A percentile compares a stretch with the other conserved stretches of the same genome.
Conservation (phyloP, 345 rosid species). For the Populus deltoides region DNA sequence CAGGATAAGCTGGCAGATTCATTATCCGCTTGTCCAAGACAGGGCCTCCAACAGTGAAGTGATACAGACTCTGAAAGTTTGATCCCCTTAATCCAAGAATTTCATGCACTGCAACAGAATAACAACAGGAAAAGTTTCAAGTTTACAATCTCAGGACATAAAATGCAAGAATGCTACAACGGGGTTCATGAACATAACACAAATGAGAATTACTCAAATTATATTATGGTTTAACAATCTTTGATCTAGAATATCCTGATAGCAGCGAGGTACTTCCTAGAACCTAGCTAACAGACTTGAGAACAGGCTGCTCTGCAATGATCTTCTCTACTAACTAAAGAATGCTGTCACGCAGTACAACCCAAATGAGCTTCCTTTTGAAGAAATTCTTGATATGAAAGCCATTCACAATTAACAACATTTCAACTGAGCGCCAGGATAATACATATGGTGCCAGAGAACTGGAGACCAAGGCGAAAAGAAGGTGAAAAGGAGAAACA, state of each 20-base stretch:
- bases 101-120: constrained; percentile 55
- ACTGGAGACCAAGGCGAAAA: too few species aligned
- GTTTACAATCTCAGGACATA: neutral
- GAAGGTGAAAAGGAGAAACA: neutral
- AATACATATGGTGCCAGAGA: neutral
- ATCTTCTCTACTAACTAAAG: too few species aligned
- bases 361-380: neutral
- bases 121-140: neutral
- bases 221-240: neutral
- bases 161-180: neutral
- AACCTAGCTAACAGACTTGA: too few species aligned
- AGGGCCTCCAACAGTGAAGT: constrained; percentile 82
- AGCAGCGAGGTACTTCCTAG: neutral
- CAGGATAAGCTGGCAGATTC: constrained; percentile 92
- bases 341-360: neutral
- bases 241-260: neutral
- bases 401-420: neutral
- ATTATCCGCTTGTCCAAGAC: constrained; percentile 79
- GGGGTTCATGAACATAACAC: neutral
- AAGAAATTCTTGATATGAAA: neutral
- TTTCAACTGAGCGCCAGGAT: neutral
- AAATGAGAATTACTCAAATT: neutral
- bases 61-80: constrained; percentile 74
- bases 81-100: constrained; percentile 62
- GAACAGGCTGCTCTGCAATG: too few species aligned